Conservation (phyloP, 1,284 basidiomycete species). For the Pisolithus thermaeus region DNA sequence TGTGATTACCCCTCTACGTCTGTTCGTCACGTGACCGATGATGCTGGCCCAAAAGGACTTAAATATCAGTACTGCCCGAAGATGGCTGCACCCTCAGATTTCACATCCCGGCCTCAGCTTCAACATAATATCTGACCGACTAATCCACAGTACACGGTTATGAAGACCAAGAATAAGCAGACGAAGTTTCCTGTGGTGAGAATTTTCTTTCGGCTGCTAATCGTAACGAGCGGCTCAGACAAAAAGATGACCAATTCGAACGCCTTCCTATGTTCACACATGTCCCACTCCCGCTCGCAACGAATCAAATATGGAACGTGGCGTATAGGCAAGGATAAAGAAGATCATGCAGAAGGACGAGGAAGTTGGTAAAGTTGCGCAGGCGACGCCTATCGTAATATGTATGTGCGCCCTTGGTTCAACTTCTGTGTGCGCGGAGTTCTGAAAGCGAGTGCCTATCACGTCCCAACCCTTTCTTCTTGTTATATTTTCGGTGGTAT, state of each 20-base stretch:
- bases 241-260: not conserved
- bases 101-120: not conserved
- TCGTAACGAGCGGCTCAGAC: not conserved
- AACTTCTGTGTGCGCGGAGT: not conserved
- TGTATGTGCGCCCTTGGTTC: slow-evolving; percentile 46
- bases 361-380: slow-evolving; percentile 98
- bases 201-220: not conserved
- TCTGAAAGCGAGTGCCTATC: not conserved
- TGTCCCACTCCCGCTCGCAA: not conserved
- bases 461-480: not conserved
- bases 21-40: not conserved
- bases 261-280: not conserved
- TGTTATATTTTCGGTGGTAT: not conserved
- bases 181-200: slow-evolving; percentile 79
- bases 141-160: slow-evolving; percentile 19
- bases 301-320: not conserved
- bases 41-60: not conserved
- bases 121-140: not conserved
- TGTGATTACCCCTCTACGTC: not conserved
- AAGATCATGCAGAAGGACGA: slow-evolving; percentile 99
- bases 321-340: slow-evolving; percentile 86
- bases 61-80: not conserved
- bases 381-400: slow-evolving; percentile 94
- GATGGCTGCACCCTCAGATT: not conserved
- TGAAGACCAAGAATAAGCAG: slow-evolving; percentile 83